Evolutionary conservation across 768 basidiomycete genomes (phyloP), one percentile per base, ranked within the genome.

Genomic region (Tulasnella sp.): DNA sequence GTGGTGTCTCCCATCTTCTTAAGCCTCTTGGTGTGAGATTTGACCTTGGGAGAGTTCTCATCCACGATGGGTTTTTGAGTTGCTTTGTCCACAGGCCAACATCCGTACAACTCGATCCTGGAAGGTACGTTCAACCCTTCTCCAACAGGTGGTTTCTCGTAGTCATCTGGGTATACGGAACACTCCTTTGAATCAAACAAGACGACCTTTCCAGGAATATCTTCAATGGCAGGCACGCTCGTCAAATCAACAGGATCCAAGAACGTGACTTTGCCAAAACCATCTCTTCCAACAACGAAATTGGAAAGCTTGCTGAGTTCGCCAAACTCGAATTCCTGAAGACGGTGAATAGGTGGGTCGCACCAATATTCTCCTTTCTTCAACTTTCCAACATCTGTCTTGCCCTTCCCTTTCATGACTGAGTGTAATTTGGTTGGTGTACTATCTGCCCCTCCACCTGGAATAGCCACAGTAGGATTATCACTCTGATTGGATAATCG

Each of bases 291-390:
- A 37, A 95, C 89, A 19, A 82, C 72, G 58, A 99, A 78, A 56
- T 79, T 79, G 51, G 75, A 68, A 60, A 91, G 80, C 15, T 79
- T 67, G 5, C 77, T 76, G 22, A 98, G 69, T 49, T 88, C 78
- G 57, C 81, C 76, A 60, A 82, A 78, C 16, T 83, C 76, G 20
- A 75, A 69, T 51, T 77, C 75, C 60, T 79, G 78, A 56, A 98
- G 76, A 28, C 73, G 74, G 29, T 74, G 68, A 53, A 96, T 66
- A 48, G 80, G 76, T 10, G 95, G 95, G 56, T 80, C 80, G 51
- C 83, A 78, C 75, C 79, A 96, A 67, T 98, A 99, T 54, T 95
- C 88, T 35, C 92, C 95, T 55, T 90, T 79, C 54, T 79, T 33
- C 22, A 29, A 75, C 13, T 77, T 72, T 45, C 56, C 66, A 64